phyloP scores from a whole-genome alignment of 2,329 filamentous ascomycete genomes.

The Ploettnerulaceae sp. region DNA sequence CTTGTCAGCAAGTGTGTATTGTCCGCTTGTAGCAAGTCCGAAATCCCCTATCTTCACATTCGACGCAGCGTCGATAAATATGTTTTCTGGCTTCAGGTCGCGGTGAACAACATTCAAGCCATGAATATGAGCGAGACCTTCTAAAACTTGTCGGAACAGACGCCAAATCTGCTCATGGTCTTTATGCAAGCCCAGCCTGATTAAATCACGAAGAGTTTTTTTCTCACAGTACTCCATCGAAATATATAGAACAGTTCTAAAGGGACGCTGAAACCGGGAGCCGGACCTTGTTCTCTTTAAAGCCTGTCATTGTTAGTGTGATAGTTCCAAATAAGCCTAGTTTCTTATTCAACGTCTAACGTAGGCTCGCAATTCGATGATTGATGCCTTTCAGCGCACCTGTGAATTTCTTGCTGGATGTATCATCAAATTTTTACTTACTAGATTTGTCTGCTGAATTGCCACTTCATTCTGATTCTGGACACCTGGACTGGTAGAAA shows the following conservation, averaged over 20 bases:
- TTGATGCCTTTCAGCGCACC: too few species aligned
- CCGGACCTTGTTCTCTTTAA: constrained; percentile 29
- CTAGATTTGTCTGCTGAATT: constrained; percentile 21
- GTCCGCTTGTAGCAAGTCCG: constrained; percentile 84
- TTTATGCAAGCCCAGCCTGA: constrained; percentile 68
- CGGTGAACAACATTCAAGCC: constrained; percentile 88
- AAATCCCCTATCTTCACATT: constrained; percentile 97
- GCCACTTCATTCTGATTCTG: constrained; percentile 27
- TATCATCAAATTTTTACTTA: constrained; percentile 10
- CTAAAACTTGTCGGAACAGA: constrained; percentile 83
- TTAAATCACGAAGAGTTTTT: constrained; percentile 77
- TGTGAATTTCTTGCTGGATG: too few species aligned
- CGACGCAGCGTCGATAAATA: constrained; percentile 87
- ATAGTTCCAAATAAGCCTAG: background rate
- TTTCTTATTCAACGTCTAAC: background rate
- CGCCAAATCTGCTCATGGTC: constrained; percentile 80
- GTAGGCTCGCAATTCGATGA: too few species aligned
- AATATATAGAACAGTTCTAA: constrained; percentile 81
- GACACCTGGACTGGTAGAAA: constrained; percentile 43
- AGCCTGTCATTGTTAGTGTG: constrained; percentile 15
- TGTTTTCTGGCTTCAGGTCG: constrained; percentile 94
- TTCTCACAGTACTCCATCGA: constrained; percentile 99
- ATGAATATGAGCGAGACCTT: constrained; percentile 88
- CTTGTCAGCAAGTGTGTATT: constrained; percentile 59
- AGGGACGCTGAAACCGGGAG: constrained; percentile 44